Evolutionary conservation across 805 yeast genomes (phyloP), one percentile per base, ranked within the genome.

Genomic region (Candida qinlingensis): DNA sequence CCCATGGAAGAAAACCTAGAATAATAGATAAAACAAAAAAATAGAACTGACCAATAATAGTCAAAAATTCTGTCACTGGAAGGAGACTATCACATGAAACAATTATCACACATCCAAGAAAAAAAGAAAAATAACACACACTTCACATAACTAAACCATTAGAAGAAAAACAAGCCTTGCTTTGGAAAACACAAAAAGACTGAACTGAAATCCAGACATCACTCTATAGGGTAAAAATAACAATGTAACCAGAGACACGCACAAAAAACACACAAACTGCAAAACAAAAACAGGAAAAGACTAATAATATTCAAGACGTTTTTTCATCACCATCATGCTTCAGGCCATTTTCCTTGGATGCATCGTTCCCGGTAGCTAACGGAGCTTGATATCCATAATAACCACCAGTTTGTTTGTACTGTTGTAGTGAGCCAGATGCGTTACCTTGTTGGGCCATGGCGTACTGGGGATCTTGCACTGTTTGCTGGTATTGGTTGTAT

Each of bases 401-500:
- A n/a, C 38, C 34, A n/a, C 38, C 34, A 6, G 44, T 29, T 40
- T 43, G 47, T 27, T 50, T 47, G 41, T 48, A 48, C 25, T 48
- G 51, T 29, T 44, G 48, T 38, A 48, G 41, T 8, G 13, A 8
- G 9, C 43, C 43, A 9, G 41, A 10, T 30, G 19, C 19, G 3
- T 19, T 19, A 19, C 19, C 19, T 19, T 19, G 19, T 19, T 47
- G 42, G 30, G 34, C 25, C n/a, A 35, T 9, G 7, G 38, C 44
- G 7, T 45, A 45, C 42, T 48, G 54, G 31, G 41, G 41, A 10
- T 42, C 42, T 7, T 48, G 50, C 37, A 38, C 45, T 8, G 50
- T 27, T 33, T 48, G 44, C 30, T 48, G 56, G 35, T 51, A 53
- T n/a, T 48, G 54, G 43, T 31, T 31, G 34, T 54, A 54, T 19